Base-by-base conservation (phyloP, 1,284 basidiomycete genomes). In the Porogramme epimiltina region DNA sequence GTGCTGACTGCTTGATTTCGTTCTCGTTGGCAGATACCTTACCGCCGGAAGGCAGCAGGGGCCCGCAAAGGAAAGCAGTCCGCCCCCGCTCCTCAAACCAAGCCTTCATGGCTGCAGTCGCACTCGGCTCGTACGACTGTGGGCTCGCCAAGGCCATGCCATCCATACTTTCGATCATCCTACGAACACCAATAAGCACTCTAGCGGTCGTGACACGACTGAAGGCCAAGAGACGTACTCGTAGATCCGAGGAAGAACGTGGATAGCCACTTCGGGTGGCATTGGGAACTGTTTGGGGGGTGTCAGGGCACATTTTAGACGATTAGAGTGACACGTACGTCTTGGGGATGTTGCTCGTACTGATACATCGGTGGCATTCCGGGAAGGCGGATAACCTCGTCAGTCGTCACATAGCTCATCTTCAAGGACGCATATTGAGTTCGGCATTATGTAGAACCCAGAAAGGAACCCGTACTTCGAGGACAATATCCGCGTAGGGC, bases 341-440 rank as follows among this genome's bases (percentile, higher is more conserved):
- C 54, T 33, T 66, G 63, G 9, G 65, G 58, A n/a, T 49, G 37
- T 15, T 45, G 36, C 42, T 66, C 65, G 25, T 63, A 47, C 39
- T 65, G 58, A 36, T 62, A 61, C 52, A 65, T 60, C 0, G 58
- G 55, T 11, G 63, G 57, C 19, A 65, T 39, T 2, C 55, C 59
- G 1, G 63, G 62, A 5, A 62, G 43, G 0, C 41, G 37, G 0
- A 62, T 33, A 1, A 66, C 36, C 6, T 42, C 28, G 33, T 0
- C 55, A 18, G 55, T 56, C 8, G 45, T 42, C 19, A 41, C 26
- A 13, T 36, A 16, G 22, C 56, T 55, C 23, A 34, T 13, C 6
- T 45, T 23, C 13, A 50, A 54, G 0, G 46, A 62, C 33, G 8
- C 28, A 31, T 8, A 11, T 9, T 9, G 16, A 22, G 36, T 25